A percentile compares a stretch with the other conserved stretches of the same genome.
These are phyloP conservation scores for Metschnikowia corniflorae DNA, from an alignment of 805 yeast species.

Conservation along the genomic window DNA sequence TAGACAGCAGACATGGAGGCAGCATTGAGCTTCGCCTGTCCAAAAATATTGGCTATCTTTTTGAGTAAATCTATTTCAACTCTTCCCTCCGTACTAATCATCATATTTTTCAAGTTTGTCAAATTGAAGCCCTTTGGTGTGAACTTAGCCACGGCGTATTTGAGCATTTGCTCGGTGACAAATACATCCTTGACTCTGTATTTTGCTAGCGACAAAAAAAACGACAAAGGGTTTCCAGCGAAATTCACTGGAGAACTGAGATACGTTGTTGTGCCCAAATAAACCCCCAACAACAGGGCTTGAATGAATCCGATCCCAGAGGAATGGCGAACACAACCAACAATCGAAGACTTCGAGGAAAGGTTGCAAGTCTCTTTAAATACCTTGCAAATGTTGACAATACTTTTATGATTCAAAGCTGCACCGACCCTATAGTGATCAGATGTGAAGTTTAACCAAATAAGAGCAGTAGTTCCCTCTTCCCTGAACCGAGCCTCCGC, in stretches of 20 bases:
- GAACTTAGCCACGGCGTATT: conserved; percentile 59
- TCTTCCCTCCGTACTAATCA: conserved; percentile 75
- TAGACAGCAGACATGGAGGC: conserved; percentile 75
- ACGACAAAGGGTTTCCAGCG: conserved; percentile 67
- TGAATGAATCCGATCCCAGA: conserved; percentile 86
- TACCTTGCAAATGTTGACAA: conserved; percentile 79
- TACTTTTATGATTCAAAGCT: conserved; percentile 53
- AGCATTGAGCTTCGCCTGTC: conserved; percentile 59
- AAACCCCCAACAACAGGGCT: conserved; percentile 79
- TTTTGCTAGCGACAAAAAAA: conserved; percentile 66
- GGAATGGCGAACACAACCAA: conserved; percentile 84
- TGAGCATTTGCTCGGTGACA: conserved; percentile 79
- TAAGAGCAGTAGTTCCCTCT: conserved; percentile 47
- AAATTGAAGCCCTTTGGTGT: conserved; percentile 62
- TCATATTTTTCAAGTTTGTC: conserved; percentile 67
- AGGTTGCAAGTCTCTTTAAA: conserved; percentile 90
- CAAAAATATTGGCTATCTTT: conserved; percentile 57
- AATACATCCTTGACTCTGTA: conserved; percentile 82
- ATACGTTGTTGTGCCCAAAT: conserved; percentile 81
- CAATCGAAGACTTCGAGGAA: conserved; percentile 63
- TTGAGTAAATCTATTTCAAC: conserved; percentile 62
- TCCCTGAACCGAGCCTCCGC: conserved; percentile 37
- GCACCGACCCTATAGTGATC: conserved; percentile 67
- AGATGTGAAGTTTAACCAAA: conserved; percentile 69
- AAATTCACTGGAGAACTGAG: conserved; percentile 75